Base-by-base conservation (phyloP, 2,329 filamentous ascomycete species). In the Calonectria ilicicola region DNA sequence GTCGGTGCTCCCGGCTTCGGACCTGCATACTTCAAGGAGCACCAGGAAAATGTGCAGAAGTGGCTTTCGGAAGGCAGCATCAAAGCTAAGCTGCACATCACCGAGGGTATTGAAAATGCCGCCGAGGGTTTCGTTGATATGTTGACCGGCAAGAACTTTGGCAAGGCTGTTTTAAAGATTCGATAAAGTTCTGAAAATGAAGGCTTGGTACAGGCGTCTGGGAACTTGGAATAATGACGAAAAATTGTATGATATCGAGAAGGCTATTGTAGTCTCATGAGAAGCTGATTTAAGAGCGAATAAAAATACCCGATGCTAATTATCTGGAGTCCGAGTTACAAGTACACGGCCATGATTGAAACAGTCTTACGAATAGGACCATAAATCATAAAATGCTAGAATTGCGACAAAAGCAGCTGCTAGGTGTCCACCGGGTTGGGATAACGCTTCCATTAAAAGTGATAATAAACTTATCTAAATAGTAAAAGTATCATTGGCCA, bases 101-200 rank as follows among this genome's bases (percentile, higher is more conserved):
- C 93, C 0, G 88, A 92, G 67, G 94, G 95, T 23, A 95, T 97
- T 72, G 95, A 97, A 73, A 92, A 94, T n/a, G 93, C 92, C 1
- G 86, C 91, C 7, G 90, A 95, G 69, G 95, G 93, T 0, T 88
- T 97, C 72, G 84, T 96, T 15, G 93, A 91, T 15, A 92, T 97
- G 87, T 88, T 97, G 67, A 83, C 90, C 80, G 95, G 95, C 60
- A 89, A 93, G 84, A 97, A 97, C 86, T 94, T 95, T 84, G 95
- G 95, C 77, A 98, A 98, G 90, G 93, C 94, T 19, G 90, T 97
- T 26, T 80, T 97, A 79, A 93, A 94, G 87, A 83, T 90, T n/a
- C 73, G 75, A 42, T 76, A 76, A 66, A 40, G 23, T 19, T 47
- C n/a, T 23, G 12, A 21, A 23, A 3, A 9, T 14, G 1, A 23